phyloP scores from a whole-genome alignment of 306 rosid species.

The Boehmeria nivea region DNA sequence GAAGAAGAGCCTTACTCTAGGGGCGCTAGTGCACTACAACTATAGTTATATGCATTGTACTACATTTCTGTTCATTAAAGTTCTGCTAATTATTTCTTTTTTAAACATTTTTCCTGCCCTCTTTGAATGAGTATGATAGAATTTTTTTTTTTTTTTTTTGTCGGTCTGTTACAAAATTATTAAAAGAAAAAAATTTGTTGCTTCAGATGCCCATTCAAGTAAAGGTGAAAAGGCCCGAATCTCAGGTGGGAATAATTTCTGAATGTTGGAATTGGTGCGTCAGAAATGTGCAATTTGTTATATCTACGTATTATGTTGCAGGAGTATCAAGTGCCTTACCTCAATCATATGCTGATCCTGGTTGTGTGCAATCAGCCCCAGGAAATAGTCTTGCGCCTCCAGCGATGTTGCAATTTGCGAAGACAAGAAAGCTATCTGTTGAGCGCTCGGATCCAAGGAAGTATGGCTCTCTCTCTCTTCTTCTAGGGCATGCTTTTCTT shows the following conservation, averaged over 20 bases:
- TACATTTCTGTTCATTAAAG: neutral
- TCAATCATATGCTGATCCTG: conserved; percentile 40
- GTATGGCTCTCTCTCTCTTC: conserved; percentile 37
- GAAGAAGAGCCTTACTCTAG: too few relatives aligned
- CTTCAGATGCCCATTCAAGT: conserved; percentile 51
- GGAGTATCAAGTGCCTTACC: conserved; percentile 43
- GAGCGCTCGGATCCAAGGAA: conserved; percentile 50
- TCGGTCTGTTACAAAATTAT: conserved; percentile 12
- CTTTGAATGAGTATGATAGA: too few relatives aligned
- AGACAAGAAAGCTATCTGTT: conserved; percentile 51
- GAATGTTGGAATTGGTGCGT: conserved; percentile 21
- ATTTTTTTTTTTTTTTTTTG: too few relatives aligned
- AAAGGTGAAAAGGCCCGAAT: conserved; percentile 37
- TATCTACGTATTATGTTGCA: conserved; percentile 32
- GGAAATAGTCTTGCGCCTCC: conserved; percentile 47
- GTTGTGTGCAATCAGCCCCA: conserved; percentile 39
- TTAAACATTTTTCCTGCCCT: too few relatives aligned
- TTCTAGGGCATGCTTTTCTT: neutral
- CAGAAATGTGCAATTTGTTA: conserved; percentile 24
- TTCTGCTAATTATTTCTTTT: neutral
- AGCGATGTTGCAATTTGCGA: conserved; percentile 52
- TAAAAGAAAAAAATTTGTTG: conserved; percentile 22
- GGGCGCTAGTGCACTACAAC: too few relatives aligned
- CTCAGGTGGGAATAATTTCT: conserved; percentile 36
- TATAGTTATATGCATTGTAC: neutral